These are phyloP conservation scores for Ramichloridium luteum DNA, from an alignment of 2,329 filamentous ascomycete genomes.

Conservation along the genomic window DNA sequence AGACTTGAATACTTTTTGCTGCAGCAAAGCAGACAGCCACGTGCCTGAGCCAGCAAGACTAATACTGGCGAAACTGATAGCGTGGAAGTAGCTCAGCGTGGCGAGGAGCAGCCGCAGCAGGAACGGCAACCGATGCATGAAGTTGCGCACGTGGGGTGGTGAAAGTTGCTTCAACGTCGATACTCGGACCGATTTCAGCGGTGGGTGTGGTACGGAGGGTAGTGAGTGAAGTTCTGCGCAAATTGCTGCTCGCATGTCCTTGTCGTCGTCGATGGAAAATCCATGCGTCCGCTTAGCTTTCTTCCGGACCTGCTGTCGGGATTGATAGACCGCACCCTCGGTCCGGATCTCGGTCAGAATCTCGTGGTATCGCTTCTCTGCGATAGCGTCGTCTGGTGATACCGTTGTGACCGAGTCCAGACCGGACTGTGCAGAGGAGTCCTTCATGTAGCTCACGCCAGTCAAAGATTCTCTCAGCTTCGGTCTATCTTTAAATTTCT, in stretches of 20 bases:
- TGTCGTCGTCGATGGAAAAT: constrained; percentile 29
- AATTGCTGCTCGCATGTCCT: constrained; percentile 38
- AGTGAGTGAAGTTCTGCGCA: constrained; percentile 36
- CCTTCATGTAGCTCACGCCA: constrained; percentile 27
- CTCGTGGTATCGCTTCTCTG: constrained; percentile 31
- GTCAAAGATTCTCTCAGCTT: constrained; percentile 27
- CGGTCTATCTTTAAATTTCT: constrained; percentile 12
- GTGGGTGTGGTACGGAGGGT: constrained; percentile 41
- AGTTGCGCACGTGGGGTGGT: constrained; percentile 29
- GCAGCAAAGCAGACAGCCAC: constrained; percentile 37
- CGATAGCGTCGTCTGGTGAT: constrained; percentile 34
- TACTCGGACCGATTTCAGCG: constrained; percentile 35
- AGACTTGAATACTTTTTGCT: constrained; percentile 39
- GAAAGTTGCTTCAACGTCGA: constrained; percentile 36
- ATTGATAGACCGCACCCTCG: constrained; percentile 29
- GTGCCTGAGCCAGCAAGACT: constrained; percentile 39
- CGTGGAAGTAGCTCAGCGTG: constrained; percentile 41
- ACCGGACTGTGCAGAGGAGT: constrained; percentile 26
- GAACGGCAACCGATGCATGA: constrained; percentile 40
- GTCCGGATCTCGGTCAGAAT: constrained; percentile 31
- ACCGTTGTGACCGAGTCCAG: constrained; percentile 32
- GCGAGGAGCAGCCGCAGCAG: constrained; percentile 37
- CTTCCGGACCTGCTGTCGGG: constrained; percentile 20
- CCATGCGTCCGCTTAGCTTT: constrained; percentile 19
- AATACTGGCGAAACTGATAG: constrained; percentile 38